A percentile compares a stretch with the other conserved stretches of the same genome.
phyloP scores from a whole-genome alignment of 2,329 filamentous ascomycete genomes.

The Anthostomella pinea region DNA sequence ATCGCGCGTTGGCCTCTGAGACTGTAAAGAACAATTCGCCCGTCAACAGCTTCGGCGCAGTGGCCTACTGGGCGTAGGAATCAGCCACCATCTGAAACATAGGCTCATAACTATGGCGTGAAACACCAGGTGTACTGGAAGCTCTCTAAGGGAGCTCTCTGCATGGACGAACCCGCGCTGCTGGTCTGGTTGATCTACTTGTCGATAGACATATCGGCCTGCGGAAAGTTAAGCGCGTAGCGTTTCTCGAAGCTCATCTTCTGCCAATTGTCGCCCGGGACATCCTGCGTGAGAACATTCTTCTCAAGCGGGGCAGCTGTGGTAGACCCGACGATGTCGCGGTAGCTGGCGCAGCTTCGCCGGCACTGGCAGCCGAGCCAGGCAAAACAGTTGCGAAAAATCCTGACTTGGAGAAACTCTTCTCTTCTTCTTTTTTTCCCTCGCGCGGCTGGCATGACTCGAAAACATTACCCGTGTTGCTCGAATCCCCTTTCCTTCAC shows the following conservation, averaged over 20 bases:
- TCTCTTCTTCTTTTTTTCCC: constrained; percentile 53
- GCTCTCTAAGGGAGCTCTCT: constrained; percentile 65
- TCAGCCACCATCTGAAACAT: too few relatives aligned
- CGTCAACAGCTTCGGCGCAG: too few relatives aligned
- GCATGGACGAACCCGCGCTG: constrained; percentile 62
- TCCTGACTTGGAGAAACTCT: constrained; percentile 8
- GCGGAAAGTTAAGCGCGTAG: constrained; percentile 42
- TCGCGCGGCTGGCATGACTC: constrained; percentile 81
- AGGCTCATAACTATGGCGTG: too few relatives aligned
- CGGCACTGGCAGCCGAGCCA: background rate
- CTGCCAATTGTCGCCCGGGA: constrained; percentile 34
- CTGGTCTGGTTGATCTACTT: constrained; percentile 33
- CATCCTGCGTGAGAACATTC: too few relatives aligned
- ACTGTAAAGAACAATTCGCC: too few relatives aligned
- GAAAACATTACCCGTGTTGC: constrained; percentile 75
- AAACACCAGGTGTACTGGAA: too few relatives aligned
- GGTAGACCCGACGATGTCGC: too few relatives aligned
- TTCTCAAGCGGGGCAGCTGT: too few relatives aligned
- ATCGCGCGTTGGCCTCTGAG: too few relatives aligned
- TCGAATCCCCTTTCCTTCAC: constrained; percentile 55
- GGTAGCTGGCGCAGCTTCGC: background rate
- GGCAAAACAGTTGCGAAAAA: constrained; percentile 2
- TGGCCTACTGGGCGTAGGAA: too few relatives aligned
- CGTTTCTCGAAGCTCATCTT: constrained; percentile 37
- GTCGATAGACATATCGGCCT: constrained; percentile 40